These are phyloP conservation scores for Penicillium lagena DNA, from an alignment of 495 filamentous ascomycete genomes.

Conservation along the genomic window DNA sequence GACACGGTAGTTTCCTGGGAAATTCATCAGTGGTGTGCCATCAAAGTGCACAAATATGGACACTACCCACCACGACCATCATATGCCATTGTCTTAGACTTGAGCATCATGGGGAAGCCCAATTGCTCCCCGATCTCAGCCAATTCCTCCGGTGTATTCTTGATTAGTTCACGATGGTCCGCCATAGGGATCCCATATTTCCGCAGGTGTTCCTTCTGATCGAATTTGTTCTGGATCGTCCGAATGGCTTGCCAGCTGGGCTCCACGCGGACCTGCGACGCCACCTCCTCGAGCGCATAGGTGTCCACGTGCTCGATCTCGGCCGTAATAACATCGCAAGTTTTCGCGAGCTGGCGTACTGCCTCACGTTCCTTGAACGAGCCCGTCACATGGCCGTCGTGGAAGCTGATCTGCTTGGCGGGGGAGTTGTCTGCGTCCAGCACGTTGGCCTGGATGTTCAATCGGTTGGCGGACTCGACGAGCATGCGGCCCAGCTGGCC, in stretches of 20 bases:
- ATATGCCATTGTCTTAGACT: conserved; percentile 87
- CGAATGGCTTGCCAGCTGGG: conserved; percentile 86
- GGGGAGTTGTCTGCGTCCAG: conserved; percentile 76
- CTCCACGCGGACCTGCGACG: conserved; percentile 59
- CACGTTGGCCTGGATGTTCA: conserved; percentile 74
- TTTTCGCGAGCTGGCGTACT: conserved; percentile 67
- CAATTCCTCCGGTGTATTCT: conserved; percentile 50
- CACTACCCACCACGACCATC: conserved; percentile 64
- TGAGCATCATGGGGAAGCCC: conserved; percentile 91
- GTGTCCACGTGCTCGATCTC: conserved; percentile 98
- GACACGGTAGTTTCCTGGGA: conserved; percentile 69
- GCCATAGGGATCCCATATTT: conserved; percentile 64
- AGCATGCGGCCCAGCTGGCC: conserved; percentile 95
- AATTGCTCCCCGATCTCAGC: conserved; percentile 55
- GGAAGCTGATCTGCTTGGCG: conserved; percentile 85
- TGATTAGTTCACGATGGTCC: conserved; percentile 54
- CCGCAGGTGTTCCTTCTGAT: conserved; percentile 78
- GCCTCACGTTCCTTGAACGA: conserved; percentile 76
- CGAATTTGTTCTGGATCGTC: conserved; percentile 92
- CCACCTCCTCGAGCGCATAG: conserved; percentile 79
- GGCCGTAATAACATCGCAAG: conserved; percentile 83
- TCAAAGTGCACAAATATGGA: background rate
- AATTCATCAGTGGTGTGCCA: conserved; percentile 1
- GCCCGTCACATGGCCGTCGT: conserved; percentile 67
- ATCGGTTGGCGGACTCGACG: conserved; percentile 80